Evolutionary conservation across 805 yeast species (phyloP).

Genomic region (Kregervanrija fluxuum): DNA sequence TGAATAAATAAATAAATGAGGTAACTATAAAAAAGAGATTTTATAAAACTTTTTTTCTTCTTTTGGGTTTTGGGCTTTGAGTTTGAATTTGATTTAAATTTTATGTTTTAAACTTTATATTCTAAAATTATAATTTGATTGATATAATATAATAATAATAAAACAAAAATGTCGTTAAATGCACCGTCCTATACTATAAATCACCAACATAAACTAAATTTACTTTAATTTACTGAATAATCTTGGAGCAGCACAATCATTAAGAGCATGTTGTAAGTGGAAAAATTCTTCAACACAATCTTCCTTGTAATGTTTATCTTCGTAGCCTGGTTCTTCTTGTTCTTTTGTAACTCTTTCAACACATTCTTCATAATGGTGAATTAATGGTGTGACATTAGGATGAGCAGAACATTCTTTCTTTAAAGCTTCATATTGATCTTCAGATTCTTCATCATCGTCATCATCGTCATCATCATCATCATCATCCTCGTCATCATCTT

Average conservation of each 20-base stretch:
- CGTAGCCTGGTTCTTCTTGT: constrained; percentile 80
- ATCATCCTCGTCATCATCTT: constrained; percentile 33
- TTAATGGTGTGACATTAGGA: constrained; percentile 59
- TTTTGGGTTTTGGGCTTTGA: too few relatives aligned
- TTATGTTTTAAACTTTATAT: too few relatives aligned
- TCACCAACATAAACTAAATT: constrained; percentile 7
- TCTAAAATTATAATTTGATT: too few relatives aligned
- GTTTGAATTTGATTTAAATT: too few relatives aligned
- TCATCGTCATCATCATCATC: constrained; percentile 34
- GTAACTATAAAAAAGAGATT: too few relatives aligned
- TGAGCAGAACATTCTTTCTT: constrained; percentile 65
- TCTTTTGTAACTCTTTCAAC: constrained; percentile 89
- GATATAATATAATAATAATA: too few relatives aligned
- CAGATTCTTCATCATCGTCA: constrained; percentile 50
- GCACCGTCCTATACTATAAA: too few relatives aligned
- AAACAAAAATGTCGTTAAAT: too few relatives aligned
- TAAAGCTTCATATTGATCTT: constrained; percentile 58
- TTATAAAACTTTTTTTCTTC: too few relatives aligned
- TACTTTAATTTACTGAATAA: constrained; percentile 81
- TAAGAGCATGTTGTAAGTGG: constrained; percentile 91
- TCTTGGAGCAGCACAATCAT: constrained; percentile 87
- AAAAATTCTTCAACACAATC: constrained; percentile 98
- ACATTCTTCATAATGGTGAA: constrained; percentile 92
- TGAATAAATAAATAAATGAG: too few relatives aligned
- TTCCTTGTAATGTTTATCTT: constrained; percentile 74